Evolutionary conservation across 352 stramenopile genomes (phyloP).

Genomic region (Peronospora tabacina): DNA sequence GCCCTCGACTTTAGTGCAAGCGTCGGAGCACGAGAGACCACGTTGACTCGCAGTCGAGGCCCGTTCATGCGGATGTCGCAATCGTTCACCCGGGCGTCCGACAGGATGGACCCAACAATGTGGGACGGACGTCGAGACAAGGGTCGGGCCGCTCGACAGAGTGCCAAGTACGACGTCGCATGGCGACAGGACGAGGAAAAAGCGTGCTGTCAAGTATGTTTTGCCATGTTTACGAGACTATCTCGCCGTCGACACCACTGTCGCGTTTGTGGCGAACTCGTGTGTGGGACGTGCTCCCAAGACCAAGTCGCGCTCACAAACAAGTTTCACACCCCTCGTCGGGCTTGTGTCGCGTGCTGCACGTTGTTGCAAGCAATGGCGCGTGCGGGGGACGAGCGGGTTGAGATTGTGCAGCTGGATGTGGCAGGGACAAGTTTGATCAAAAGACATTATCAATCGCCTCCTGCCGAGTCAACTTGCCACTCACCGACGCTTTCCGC

Average conservation of each 20-base stretch:
- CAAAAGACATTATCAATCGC: conserved; percentile 16
- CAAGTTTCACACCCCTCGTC: conserved; percentile 46
- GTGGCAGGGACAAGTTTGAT: conserved; percentile 8
- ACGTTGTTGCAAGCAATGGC: conserved; percentile 51
- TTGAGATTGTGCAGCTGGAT: conserved; percentile 34
- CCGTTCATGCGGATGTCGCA: conserved; percentile 22
- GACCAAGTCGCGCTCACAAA: conserved; percentile 49
- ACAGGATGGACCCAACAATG: conserved; percentile 16
- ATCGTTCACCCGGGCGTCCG: conserved; percentile 26
- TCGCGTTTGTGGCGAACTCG: conserved; percentile 66
- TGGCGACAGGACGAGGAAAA: conserved; percentile 57
- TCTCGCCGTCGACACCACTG: conserved; percentile 72
- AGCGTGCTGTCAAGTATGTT: conserved; percentile 59
- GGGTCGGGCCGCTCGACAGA: conserved; percentile 22
- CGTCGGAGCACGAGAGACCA: conserved; percentile 13
- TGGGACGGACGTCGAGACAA: conserved; percentile 4
- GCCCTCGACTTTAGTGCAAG: conserved; percentile 26
- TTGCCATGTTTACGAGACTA: conserved; percentile 63
- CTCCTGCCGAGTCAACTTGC: conserved; percentile 10
- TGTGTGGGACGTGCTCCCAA: conserved; percentile 65
- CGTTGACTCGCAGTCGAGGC: conserved; percentile 15
- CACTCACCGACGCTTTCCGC: conserved; percentile 16
- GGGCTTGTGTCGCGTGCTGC: conserved; percentile 54
- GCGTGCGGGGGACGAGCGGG: conserved; percentile 34
- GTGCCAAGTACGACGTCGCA: conserved; percentile 63